phyloP scores from a whole-genome alignment of 306 rosid species.

The Trifolium fragiferum region DNA sequence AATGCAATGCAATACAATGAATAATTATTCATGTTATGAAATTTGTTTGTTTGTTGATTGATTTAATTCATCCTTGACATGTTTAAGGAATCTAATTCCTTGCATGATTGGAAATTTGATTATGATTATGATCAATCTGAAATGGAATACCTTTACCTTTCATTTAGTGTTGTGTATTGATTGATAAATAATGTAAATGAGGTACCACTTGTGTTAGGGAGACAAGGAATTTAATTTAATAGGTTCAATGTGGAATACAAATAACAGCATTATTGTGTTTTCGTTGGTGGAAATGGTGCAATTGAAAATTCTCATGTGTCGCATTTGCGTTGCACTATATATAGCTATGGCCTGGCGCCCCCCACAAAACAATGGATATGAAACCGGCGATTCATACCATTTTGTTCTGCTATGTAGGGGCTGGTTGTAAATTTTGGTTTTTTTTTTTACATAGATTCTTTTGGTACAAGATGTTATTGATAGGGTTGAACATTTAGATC shows the following conservation, averaged over 20 bases:
- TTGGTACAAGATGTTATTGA: conserved; percentile 10
- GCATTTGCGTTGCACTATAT: too few relatives aligned
- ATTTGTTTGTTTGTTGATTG: background rate
- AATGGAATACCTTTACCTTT: background rate
- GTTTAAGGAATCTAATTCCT: conserved; percentile 4
- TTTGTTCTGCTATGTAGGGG: too few relatives aligned
- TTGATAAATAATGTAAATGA: conserved; percentile 5
- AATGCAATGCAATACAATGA: background rate
- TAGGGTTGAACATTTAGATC: conserved; percentile 7
- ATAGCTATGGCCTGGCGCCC: too few relatives aligned
- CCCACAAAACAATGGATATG: too few relatives aligned
- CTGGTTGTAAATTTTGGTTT: background rate
- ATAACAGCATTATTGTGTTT: background rate
- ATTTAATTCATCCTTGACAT: background rate
- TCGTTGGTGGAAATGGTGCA: background rate
- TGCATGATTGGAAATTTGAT: conserved; percentile 15
- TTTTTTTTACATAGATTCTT: background rate
- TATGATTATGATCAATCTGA: background rate
- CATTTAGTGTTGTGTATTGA: background rate
- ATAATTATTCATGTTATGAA: background rate
- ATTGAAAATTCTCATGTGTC: conserved; percentile 1
- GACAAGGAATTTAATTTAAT: background rate
- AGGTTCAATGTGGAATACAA: background rate
- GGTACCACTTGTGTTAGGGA: background rate
- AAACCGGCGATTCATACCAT: too few relatives aligned